Evolutionary conservation across 495 filamentous ascomycete genomes (phyloP).

Genomic region (Trichoderma asperelloides): DNA sequence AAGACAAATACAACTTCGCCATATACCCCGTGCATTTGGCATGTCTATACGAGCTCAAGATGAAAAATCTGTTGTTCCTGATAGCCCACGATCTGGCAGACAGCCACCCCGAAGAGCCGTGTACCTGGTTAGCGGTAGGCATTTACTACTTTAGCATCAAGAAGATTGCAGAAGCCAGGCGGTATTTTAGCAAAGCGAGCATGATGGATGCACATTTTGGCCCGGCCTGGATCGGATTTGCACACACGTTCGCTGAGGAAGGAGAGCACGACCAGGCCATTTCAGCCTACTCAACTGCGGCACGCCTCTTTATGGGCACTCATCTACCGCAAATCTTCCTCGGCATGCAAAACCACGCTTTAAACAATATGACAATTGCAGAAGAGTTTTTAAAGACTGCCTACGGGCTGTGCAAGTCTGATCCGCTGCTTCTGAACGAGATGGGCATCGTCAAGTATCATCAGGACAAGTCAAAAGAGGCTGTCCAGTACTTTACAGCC

Average conservation of each 20-base stretch:
- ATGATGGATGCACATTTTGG: conserved; percentile 98
- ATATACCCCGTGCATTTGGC: conserved; percentile 88
- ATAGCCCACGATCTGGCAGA: conserved; percentile 93
- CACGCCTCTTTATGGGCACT: conserved; percentile 90
- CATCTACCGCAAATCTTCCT: conserved; percentile 94
- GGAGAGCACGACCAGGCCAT: conserved; percentile 98
- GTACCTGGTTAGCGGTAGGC: conserved; percentile 87
- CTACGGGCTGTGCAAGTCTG: conserved; percentile 62
- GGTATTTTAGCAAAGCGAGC: conserved; percentile 93
- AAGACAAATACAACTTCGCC: conserved; percentile 79
- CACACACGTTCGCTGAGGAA: conserved; percentile 99
- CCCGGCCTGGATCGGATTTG: conserved; percentile 97
- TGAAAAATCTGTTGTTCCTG: conserved; percentile 82
- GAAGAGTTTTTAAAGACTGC: conserved; percentile 91
- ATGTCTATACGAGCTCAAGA: conserved; percentile 78
- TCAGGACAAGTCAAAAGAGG: conserved; percentile 66
- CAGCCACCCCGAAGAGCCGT: conserved; percentile 80
- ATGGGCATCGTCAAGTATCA: conserved; percentile 92
- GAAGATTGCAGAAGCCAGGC: conserved; percentile 85
- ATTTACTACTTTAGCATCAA: conserved; percentile 87
- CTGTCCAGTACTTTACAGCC: conserved; percentile 61
- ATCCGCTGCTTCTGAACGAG: conserved; percentile 91
- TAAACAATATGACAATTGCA: conserved; percentile 92
- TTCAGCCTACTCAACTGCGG: conserved; percentile 93
- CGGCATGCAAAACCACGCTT: conserved; percentile 94